These are phyloP conservation scores for Aurinia saxatilis DNA, from an alignment of 345 rosid genomes.

Conservation along the genomic window DNA sequence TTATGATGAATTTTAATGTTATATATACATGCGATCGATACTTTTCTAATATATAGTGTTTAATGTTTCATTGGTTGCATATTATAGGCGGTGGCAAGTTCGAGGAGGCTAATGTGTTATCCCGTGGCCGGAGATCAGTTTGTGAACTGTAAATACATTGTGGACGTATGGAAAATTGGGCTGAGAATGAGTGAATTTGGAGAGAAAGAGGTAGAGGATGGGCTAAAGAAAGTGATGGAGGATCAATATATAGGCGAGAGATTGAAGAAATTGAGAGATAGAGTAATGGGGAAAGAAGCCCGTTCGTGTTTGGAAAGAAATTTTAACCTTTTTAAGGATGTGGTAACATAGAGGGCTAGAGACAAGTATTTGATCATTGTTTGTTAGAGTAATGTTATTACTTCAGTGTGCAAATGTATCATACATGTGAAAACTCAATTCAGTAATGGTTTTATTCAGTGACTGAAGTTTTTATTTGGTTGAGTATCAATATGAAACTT, in stretches of 20 bases:
- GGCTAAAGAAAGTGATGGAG: slow-evolving; percentile 36
- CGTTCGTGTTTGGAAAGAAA: not conserved
- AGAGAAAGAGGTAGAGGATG: slow-evolving; percentile 39
- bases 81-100: slow-evolving; percentile 22
- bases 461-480: too few species aligned
- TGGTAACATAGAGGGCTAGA: not conserved
- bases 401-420: too few species aligned
- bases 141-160: slow-evolving; percentile 55
- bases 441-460: too few species aligned
- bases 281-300: slow-evolving; percentile 31
- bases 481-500: too few species aligned
- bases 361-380: not conserved
- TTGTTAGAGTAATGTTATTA: not conserved
- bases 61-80: not conserved
- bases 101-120: slow-evolving; percentile 47
- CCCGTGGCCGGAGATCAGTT: slow-evolving; percentile 85
- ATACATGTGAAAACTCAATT: too few species aligned
- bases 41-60: not conserved
- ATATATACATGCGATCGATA: too few species aligned
- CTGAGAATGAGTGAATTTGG: slow-evolving; percentile 42
- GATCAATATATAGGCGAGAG: slow-evolving; percentile 40
- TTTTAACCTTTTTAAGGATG: not conserved
- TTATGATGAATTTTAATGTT: not conserved
- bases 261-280: slow-evolving; percentile 30
- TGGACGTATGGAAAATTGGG: slow-evolving; percentile 55